Conservation (phyloP, 208 protist genomes). For the Lotmaria passim region DNA sequence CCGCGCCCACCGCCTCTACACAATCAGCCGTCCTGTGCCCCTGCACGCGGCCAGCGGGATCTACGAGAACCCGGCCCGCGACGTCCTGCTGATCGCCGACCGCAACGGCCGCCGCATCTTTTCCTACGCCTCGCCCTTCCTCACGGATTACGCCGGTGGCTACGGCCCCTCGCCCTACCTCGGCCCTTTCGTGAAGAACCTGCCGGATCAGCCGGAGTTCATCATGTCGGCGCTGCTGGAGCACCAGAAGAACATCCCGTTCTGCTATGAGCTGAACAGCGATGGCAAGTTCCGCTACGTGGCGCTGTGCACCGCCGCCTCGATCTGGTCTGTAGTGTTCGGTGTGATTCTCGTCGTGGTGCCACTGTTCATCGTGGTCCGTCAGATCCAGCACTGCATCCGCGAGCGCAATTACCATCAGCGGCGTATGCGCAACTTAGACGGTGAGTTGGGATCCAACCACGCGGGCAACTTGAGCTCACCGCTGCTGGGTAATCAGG, state of each 20-base stretch:
- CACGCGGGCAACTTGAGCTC: slow-evolving; percentile 15
- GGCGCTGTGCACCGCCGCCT: slow-evolving; percentile 77
- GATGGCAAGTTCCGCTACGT: slow-evolving; percentile 79
- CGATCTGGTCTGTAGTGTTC: slow-evolving; percentile 67
- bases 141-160: slow-evolving; percentile 34
- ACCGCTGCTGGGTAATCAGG: slow-evolving; percentile 21
- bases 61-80: slow-evolving; percentile 80
- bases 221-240: slow-evolving; percentile 75
- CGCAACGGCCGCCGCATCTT: slow-evolving; percentile 73
- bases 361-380: slow-evolving; percentile 36
- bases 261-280: slow-evolving; percentile 83
- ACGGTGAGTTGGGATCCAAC: slow-evolving; percentile 2
- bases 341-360: slow-evolving; percentile 40
- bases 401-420: slow-evolving; percentile 3
- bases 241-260: slow-evolving; percentile 81
- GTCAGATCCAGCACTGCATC: slow-evolving; percentile 31
- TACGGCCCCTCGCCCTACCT: slow-evolving; percentile 62
- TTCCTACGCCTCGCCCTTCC: slow-evolving; percentile 76
- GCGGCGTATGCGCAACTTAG: slow-evolving; percentile 4
- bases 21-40: slow-evolving; percentile 47
- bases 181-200: slow-evolving; percentile 65
- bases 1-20: slow-evolving; percentile 40
- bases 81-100: slow-evolving; percentile 80
- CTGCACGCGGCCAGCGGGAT: slow-evolving; percentile 80
- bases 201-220: slow-evolving; percentile 90